Evolutionary conservation across 176 grass and related monocot species (phyloP), one percentile per base, ranked within the genome.

Genomic region (Phyllostachys edulis): DNA sequence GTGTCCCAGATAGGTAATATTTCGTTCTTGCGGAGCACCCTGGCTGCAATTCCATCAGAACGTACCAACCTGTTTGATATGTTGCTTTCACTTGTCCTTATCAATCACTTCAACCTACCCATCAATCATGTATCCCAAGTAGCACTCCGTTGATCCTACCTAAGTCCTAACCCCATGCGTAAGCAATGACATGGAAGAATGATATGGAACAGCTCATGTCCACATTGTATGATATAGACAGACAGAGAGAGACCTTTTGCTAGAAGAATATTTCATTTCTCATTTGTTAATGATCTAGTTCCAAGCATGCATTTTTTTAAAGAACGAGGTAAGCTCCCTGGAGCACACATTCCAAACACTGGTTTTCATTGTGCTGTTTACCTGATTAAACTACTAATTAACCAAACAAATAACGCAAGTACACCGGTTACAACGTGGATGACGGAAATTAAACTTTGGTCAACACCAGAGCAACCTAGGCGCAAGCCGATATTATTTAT

Each of bases 71-170:
- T 63, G 13, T 70, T 59, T 12, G 51, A 27, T 32, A 3, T 7
- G 79, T 32, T 44, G 21, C 52, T 73, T 40, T 76, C 71, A 55
- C 13, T 12, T 76, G 82, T 67, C 82, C 9, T 67, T 41, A 0
- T 76, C 62, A 42, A 68, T 20, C 82, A 76, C 38, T 14, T 10
- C 21, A 55, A 42, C 5, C 40, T 17, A 6, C 18, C 27, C 60
- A 42, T 76, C 36, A 84, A 67, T 75, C 12, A 67, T 41, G 15
- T 8, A 54, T 18, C 71, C 82, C 82, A 76, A 76, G 46, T 67
- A 26, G 61, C 72, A 76, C 72, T 84, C 62, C 72, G 32, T 84
- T 75, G 72, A 76, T 56, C 11, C 42, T 9, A 16, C 15, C 44
- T 1, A 67, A 67, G 36, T 67, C 62, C 9, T 76, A 76, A 56